Evolutionary conservation across 176 grass and related monocot genomes (phyloP).

Genomic region (Avena insularis): DNA sequence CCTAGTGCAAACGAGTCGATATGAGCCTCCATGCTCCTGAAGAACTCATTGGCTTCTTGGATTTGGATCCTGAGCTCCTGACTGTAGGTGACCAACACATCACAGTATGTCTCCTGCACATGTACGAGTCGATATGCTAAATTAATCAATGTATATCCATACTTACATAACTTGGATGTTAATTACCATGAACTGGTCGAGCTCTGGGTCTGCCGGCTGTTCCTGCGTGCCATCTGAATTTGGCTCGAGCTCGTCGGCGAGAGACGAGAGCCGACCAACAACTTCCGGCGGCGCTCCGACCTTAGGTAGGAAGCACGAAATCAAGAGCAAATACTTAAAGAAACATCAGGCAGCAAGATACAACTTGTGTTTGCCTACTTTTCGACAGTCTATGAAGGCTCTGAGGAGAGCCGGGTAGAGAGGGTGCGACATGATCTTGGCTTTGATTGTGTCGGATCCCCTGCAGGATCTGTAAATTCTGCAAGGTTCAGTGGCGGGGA

Average conservation of each 20-base stretch:
- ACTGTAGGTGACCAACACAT: slow-evolving; percentile 67
- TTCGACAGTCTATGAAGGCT: slow-evolving; percentile 79
- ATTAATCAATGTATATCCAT: too few species aligned
- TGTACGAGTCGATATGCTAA: too few species aligned
- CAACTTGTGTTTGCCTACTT: slow-evolving; percentile 34
- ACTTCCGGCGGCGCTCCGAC: slow-evolving; percentile 80
- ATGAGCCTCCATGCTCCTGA: slow-evolving; percentile 69
- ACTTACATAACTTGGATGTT: background rate
- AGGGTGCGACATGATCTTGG: slow-evolving; percentile 76
- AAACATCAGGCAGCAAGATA: background rate
- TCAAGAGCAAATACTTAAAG: background rate
- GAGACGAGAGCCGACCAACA: slow-evolving; percentile 58
- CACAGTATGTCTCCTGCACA: slow-evolving; percentile 64
- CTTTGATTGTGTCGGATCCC: slow-evolving; percentile 59
- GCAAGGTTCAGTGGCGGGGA: slow-evolving; percentile 14
- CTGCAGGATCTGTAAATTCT: background rate
- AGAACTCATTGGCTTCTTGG: slow-evolving; percentile 69
- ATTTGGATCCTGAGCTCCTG: slow-evolving; percentile 69
- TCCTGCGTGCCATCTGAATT: slow-evolving; percentile 20
- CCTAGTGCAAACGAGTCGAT: slow-evolving; percentile 58
- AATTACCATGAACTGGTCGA: slow-evolving; percentile 84
- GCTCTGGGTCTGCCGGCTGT: slow-evolving; percentile 61
- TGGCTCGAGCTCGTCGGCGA: slow-evolving; percentile 54
- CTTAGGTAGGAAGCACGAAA: slow-evolving; percentile 38
- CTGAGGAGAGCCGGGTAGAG: slow-evolving; percentile 72